Base-by-base conservation (phyloP, 176 grass and related monocot species). In the Melocanna baccifera region DNA sequence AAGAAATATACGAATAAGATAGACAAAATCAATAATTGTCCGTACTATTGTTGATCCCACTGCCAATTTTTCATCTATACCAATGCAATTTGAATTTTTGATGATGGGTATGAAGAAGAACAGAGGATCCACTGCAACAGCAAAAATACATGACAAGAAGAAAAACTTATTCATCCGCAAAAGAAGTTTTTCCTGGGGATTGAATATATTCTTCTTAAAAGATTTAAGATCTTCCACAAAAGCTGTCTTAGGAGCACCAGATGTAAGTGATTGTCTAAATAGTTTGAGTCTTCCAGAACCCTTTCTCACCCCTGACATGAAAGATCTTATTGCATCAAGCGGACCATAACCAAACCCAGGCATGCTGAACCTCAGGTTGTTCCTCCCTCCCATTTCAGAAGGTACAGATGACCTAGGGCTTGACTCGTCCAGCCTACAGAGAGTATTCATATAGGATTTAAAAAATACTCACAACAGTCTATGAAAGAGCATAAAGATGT, bases 31-130 rank as follows among this genome's bases (percentile, higher is more conserved):
- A 90, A 98, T 87, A 71, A 94, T 80, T 6, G 93, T 94, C 26
- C 93, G 81, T 70, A 95, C 46, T 67, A 90, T 77, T 76, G 96
- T 95, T 82, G 96, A 81, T 46, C 68, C 71, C 58, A 95, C 82
- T 64, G 93, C 96, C 76, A 98, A 67, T 46, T 75, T 81, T 45
- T 69, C 41, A 51, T 98, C 93, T 61, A 98, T 91, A 14, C 81
- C 93, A 71, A 98, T 89, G 78, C 96, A 98, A 4, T 20, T 89
- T 63, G 50, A 7, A 53, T 64, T 25, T 14, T 89, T 23, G 46
- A 93, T 83, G 30, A 98, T 53, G 22, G 93, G 96, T 58, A 98
- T 70, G 42, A 95, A 98, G 73, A 93, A 93, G 40, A 98, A 91
- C 28, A 95, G 59, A 1, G 96, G 96, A 77, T 98, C 96, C 63